These are phyloP conservation scores for Verbena officinalis DNA, from an alignment of 257 asterid genomes.

Conservation along the genomic window DNA sequence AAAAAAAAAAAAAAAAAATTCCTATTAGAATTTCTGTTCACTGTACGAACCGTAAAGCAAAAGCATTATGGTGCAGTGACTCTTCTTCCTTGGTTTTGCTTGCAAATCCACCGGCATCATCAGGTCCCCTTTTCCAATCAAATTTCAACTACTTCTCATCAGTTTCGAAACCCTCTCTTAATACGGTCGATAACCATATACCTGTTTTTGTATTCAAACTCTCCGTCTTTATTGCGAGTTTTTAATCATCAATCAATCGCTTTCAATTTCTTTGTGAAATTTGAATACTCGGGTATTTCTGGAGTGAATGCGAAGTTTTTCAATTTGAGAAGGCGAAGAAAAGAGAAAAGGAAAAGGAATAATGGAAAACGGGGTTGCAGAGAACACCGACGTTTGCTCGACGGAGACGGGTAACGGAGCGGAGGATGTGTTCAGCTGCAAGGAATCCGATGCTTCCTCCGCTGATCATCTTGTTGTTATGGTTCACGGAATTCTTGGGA, in stretches of 20 bases:
- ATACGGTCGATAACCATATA: background rate
- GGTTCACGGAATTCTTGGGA: slow-evolving; percentile 99
- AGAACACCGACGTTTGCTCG: slow-evolving; percentile 48
- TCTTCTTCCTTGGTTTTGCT: background rate
- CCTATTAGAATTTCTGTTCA: background rate
- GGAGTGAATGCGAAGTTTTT: slow-evolving; percentile 21
- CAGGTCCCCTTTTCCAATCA: background rate
- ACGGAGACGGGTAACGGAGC: slow-evolving; percentile 65
- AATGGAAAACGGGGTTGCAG: slow-evolving; percentile 49
- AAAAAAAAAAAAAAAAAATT: too few relatives aligned
- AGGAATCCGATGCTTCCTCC: slow-evolving; percentile 54
- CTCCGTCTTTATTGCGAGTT: background rate
- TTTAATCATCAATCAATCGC: background rate
- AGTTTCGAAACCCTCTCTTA: slow-evolving; percentile 10
- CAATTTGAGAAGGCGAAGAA: background rate
- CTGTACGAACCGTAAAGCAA: slow-evolving; percentile 33
- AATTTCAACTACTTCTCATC: slow-evolving; percentile 21
- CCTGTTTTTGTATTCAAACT: slow-evolving; percentile 15
- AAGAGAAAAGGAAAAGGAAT: slow-evolving; percentile 9
- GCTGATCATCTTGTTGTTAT: slow-evolving; percentile 96
- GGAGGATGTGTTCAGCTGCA: slow-evolving; percentile 69
- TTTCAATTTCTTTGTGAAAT: background rate
- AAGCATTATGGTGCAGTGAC: slow-evolving; percentile 4
- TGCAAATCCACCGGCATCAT: slow-evolving; percentile 33
- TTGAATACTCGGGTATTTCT: slow-evolving; percentile 13